Base-by-base conservation (phyloP, 2,329 filamentous ascomycete genomes). In the Hypoxylon sp. region DNA sequence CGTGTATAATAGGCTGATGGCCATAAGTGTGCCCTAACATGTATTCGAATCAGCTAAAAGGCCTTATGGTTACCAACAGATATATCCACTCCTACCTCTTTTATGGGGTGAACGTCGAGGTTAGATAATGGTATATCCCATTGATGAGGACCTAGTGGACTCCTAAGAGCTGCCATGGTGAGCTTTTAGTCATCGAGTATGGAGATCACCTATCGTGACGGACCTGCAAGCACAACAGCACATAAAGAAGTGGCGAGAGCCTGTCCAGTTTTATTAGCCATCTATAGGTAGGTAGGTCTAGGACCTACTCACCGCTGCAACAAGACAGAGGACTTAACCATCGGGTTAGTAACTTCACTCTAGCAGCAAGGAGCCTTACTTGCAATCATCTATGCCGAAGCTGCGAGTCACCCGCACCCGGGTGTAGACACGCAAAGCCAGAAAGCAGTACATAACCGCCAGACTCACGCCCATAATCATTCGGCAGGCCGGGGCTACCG, bases 391-490 rank as follows among this genome's bases (percentile, higher is more conserved):
- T 20, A 64, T 27, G 3, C 68, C 68, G 7, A 72, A 50, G 2
- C 59, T 64, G 14, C 57, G 46, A 3, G 61, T 70, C 11, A 73
- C 44, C 37, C 20, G 54, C 14, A 68, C 1, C 40, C 73, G 70
- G 40, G 68, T 71, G 20, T 74, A 74, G 30, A 72, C 56, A 2
- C 73, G 71, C 63, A 72, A 48, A 11, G 56, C 53, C 6, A 74
- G 55, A 35, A 73, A 72, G 10, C 69, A 44, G 25, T 70, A 54
- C 73, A 74, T 73, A 25, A 73, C 30, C 5, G 33, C 62, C 20
- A 73, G 61, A 3, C 68, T 70, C 14, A 73, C 54, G 33, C 66
- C 59, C 6, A 64, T 68, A 6, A 74, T 61, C 37, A 68, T 66
- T 35, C 20, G 69, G 3, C 59, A 60, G 1, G 61, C 35, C 13